Evolutionary conservation across 2,329 filamentous ascomycete genomes (phyloP).

Genomic region (Fusarium mundagurra): DNA sequence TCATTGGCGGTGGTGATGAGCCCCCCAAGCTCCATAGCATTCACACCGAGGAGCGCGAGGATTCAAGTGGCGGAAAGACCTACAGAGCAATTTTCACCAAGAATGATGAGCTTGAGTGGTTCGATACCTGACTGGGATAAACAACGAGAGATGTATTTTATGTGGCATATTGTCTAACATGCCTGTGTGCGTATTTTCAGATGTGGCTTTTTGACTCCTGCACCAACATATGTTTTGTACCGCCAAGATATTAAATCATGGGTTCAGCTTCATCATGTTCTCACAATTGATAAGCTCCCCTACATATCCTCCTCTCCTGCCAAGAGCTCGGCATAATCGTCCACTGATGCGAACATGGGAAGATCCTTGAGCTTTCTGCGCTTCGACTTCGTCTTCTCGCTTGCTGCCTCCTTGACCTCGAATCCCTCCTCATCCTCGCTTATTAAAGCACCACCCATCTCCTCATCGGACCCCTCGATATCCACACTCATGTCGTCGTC

Average conservation of each 20-base stretch:
- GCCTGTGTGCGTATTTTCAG: constrained; percentile 7
- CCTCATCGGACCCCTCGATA: constrained; percentile 55
- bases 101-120: constrained; percentile 83
- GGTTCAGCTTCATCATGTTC: constrained; percentile 16
- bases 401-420: constrained; percentile 73
- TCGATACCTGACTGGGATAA: constrained; percentile 52
- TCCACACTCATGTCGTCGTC: constrained; percentile 53
- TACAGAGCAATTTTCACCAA: constrained; percentile 93
- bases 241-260: constrained; percentile 26
- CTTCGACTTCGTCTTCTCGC: constrained; percentile 60
- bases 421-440: constrained; percentile 55
- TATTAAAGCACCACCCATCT: constrained; percentile 56
- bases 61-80: constrained; percentile 86
- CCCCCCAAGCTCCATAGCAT: constrained; percentile 86
- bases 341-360: constrained; percentile 90
- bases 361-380: constrained; percentile 87
- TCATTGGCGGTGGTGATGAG: constrained; percentile 84
- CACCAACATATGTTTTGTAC: constrained; percentile 23
- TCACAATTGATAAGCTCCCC: neutral
- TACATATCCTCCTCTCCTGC: constrained; percentile 71
- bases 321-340: constrained; percentile 91
- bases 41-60: constrained; percentile 95
- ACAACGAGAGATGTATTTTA: constrained; percentile 21
- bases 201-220: constrained; percentile 29
- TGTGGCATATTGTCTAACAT: neutral